Percentiles rank a stretch among this genome's conserved stretches.
These are phyloP conservation scores for Linum tenue DNA, from an alignment of 345 rosid species.

Conservation along the genomic window DNA sequence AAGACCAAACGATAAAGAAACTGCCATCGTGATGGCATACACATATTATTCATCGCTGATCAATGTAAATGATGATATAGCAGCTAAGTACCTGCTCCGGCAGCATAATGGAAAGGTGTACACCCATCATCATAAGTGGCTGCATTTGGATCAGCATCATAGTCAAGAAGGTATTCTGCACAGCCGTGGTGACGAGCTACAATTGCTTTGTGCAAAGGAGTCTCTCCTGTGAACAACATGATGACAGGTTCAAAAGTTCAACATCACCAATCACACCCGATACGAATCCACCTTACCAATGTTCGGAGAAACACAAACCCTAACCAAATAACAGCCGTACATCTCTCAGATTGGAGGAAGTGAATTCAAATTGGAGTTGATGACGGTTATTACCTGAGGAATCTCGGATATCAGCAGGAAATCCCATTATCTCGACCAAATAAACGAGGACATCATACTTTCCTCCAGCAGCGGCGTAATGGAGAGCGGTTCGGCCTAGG, in stretches of 20 bases:
- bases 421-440: conserved; percentile 8
- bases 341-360: too few species aligned
- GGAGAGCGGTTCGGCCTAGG: conserved; percentile 1
- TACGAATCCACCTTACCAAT: too few species aligned
- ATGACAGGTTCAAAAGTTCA: too few species aligned
- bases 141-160: conserved; percentile 20
- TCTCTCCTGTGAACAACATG: conserved; percentile 6
- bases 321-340: not conserved
- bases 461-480: conserved; percentile 12
- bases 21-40: too few species aligned
- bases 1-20: too few species aligned
- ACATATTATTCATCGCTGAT: too few species aligned
- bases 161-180: conserved; percentile 18
- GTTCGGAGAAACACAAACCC: not conserved
- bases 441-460: conserved; percentile 10
- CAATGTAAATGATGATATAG: too few species aligned
- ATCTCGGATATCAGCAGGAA: conserved; percentile 9
- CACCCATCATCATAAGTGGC: not conserved
- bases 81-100: not conserved
- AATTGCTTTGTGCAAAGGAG: conserved; percentile 19
- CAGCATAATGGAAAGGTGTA: conserved; percentile 18
- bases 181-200: not conserved
- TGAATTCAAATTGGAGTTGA: too few species aligned
- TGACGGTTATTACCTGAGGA: not conserved
- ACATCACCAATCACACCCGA: too few species aligned